Evolutionary conservation across 2,329 filamentous ascomycete genomes (phyloP).

Genomic region (Hyphodiscus sp.): DNA sequence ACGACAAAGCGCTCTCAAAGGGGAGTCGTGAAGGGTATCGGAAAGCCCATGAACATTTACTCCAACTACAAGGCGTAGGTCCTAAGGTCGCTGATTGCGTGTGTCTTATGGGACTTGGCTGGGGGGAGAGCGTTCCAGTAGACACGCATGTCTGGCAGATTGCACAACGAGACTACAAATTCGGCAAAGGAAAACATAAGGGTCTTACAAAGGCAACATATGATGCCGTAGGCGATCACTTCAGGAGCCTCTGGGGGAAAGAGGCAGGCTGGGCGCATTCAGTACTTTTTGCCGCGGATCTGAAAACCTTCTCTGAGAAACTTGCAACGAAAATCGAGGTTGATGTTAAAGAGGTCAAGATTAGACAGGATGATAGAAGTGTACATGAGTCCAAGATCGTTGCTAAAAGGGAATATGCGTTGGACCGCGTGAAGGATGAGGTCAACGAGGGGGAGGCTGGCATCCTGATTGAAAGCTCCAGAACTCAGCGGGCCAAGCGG

Average conservation of each 20-base stretch:
- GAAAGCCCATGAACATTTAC: slow-evolving; percentile 75
- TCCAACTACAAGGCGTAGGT: slow-evolving; percentile 79
- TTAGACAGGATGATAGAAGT: slow-evolving; percentile 26
- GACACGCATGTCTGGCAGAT: slow-evolving; percentile 99
- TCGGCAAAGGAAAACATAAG: slow-evolving; percentile 75
- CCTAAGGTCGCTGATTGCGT: slow-evolving; percentile 98
- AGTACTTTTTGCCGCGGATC: slow-evolving; percentile 89
- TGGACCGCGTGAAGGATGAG: slow-evolving; percentile 17
- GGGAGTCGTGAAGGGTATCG: slow-evolving; percentile 52
- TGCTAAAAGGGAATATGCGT: slow-evolving; percentile 19
- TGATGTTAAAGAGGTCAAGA: slow-evolving; percentile 36
- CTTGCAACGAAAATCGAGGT: slow-evolving; percentile 40
- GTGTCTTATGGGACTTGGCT: slow-evolving; percentile 90
- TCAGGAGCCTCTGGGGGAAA: slow-evolving; percentile 81
- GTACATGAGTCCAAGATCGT: slow-evolving; percentile 16
- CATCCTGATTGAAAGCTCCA: slow-evolving; percentile 18
- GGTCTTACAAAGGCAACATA: slow-evolving; percentile 86
- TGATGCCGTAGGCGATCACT: slow-evolving; percentile 83
- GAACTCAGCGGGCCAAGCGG: slow-evolving; percentile 23
- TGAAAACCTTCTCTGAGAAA: slow-evolving; percentile 73
- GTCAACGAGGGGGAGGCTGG: slow-evolving; percentile 13
- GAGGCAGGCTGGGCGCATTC: slow-evolving; percentile 98
- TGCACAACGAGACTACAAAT: slow-evolving; percentile 90
- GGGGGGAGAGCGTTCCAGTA: slow-evolving; percentile 91
- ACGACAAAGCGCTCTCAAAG: slow-evolving; percentile 40